phyloP scores from a whole-genome alignment of 2,329 filamentous ascomycete genomes.

The Torrubiellomyces zombiae region DNA sequence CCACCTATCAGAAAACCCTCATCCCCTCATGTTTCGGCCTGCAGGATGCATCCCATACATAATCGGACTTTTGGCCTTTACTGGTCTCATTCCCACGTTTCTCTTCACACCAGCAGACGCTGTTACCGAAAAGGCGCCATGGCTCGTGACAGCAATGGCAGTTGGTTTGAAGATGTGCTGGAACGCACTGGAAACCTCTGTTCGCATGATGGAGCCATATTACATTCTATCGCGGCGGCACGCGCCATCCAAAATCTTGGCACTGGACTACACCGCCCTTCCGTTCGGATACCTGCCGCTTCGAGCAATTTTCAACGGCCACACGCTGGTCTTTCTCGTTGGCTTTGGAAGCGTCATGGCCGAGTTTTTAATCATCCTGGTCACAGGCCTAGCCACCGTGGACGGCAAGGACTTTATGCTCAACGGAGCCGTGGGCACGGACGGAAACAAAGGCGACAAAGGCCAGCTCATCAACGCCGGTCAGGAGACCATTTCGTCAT shows the following conservation, averaged over 20 bases:
- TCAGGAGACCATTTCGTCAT: constrained; percentile 44
- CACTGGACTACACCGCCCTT: constrained; percentile 56
- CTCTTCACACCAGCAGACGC: constrained; percentile 39
- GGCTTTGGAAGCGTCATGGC: constrained; percentile 55
- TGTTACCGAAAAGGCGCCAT: constrained; percentile 45
- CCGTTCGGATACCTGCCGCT: constrained; percentile 50
- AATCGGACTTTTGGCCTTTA: constrained; percentile 36
- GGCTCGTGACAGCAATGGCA: constrained; percentile 47
- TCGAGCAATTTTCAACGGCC: constrained; percentile 43
- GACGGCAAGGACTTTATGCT: constrained; percentile 43
- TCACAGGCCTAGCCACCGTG: constrained; percentile 47
- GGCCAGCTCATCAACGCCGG: constrained; percentile 27
- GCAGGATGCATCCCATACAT: constrained; percentile 45
- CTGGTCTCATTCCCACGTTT: constrained; percentile 40
- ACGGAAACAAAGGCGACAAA: constrained; percentile 3
- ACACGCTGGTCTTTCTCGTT: constrained; percentile 50
- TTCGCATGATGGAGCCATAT: constrained; percentile 61
- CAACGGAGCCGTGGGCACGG: constrained; percentile 5
- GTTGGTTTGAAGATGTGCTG: constrained; percentile 52
- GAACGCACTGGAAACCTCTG: constrained; percentile 50
- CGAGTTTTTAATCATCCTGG: constrained; percentile 55
- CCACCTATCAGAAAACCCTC: constrained; percentile 41
- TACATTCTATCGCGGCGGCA: constrained; percentile 51
- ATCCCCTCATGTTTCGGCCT: constrained; percentile 51
- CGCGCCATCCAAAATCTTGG: constrained; percentile 47